A percentile compares a stretch with the other conserved stretches of the same genome.
Conservation (phyloP, 768 basidiomycete species). For the Panellus pusillus region DNA sequence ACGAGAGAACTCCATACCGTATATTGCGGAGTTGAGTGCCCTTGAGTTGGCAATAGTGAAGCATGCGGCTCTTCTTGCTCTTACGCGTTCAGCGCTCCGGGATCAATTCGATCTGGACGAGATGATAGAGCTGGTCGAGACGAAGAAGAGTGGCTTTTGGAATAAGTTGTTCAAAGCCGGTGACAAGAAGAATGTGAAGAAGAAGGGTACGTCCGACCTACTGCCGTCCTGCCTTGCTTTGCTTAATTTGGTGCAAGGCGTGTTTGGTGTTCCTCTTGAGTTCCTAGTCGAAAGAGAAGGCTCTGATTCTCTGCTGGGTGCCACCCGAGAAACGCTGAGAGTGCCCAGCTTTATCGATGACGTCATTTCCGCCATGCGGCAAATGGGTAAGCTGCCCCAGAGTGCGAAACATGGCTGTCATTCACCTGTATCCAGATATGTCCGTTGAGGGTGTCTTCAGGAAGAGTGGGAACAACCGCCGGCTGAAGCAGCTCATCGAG, state of each 20-base stretch:
- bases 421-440: conserved; percentile 67
- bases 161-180: conserved; percentile 90
- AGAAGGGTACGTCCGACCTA: conserved; percentile 59
- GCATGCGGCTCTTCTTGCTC: conserved; percentile 81
- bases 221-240: background rate
- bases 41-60: conserved; percentile 90
- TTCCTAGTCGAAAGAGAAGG: conserved; percentile 92
- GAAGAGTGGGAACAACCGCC: conserved; percentile 95
- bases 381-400: conserved; percentile 77
- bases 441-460: conserved; percentile 98
- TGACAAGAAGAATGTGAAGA: conserved; percentile 90
- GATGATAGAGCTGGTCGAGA: conserved; percentile 87
- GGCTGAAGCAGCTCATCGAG: conserved; percentile 87
- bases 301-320: conserved; percentile 91
- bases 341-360: conserved; percentile 99
- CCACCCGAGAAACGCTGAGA: conserved; percentile 78
- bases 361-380: conserved; percentile 96
- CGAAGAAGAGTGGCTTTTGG: conserved; percentile 94
- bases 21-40: conserved; percentile 79
- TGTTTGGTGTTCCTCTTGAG: conserved; percentile 92
- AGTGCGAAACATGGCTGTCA: background rate
- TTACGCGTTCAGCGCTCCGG: conserved; percentile 75
- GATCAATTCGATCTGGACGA: conserved; percentile 92
- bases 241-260: conserved; percentile 49
- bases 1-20: conserved; percentile 73